Percentiles rank a stretch among this genome's conserved stretches.
phyloP scores from a whole-genome alignment of 495 filamentous ascomycete genomes.

The Aspergillus homomorphus region DNA sequence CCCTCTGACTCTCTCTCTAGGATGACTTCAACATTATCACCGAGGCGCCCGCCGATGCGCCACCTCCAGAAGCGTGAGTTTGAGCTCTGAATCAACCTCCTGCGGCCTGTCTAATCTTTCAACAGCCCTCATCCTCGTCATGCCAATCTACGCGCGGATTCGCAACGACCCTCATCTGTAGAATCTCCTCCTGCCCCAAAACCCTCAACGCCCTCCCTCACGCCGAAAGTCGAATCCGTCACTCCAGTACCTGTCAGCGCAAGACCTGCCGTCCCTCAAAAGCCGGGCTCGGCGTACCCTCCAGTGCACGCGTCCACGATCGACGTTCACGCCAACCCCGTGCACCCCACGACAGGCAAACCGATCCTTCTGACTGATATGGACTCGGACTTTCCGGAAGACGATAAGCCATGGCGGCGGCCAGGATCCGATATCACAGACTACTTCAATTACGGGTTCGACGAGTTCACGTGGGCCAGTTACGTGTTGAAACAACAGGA shows the following conservation, averaged over 20 bases:
- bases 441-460: conserved; percentile 99
- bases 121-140: conserved; percentile 40
- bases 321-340: conserved; percentile 78
- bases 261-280: conserved; percentile 40
- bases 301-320: conserved; percentile 72
- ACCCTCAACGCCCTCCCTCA: conserved; percentile 34
- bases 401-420: conserved; percentile 92
- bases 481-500: conserved; percentile 87
- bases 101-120: conserved; percentile 12
- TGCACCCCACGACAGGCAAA: conserved; percentile 69
- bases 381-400: conserved; percentile 71
- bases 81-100: neutral
- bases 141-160: conserved; percentile 57
- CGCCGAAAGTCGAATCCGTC: conserved; percentile 41
- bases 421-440: conserved; percentile 94
- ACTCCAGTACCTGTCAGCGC: conserved; percentile 41
- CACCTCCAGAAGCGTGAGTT: conserved; percentile 59
- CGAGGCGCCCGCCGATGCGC: conserved; percentile 72
- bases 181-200: conserved; percentile 39
- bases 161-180: conserved; percentile 56
- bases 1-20: conserved; percentile 18
- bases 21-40: conserved; percentile 96
- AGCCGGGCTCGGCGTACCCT: conserved; percentile 58
- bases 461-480: conserved; percentile 97
- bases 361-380: conserved; percentile 71